phyloP scores from a whole-genome alignment of 2,329 filamentous ascomycete genomes.

The Daldinia sp. region DNA sequence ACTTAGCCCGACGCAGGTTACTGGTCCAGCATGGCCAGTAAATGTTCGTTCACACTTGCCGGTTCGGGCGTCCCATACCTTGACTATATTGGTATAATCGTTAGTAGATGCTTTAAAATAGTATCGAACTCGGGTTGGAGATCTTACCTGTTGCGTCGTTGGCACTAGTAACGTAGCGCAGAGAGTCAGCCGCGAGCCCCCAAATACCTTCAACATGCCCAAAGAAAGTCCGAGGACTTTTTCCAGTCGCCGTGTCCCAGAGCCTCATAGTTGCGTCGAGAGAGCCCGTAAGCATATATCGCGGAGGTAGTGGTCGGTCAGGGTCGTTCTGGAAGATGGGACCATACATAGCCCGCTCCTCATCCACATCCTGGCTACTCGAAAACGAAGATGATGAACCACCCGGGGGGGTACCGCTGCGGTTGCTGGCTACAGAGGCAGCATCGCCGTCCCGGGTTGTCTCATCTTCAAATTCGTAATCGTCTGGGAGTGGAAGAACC shows the following conservation, averaged over 20 bases:
- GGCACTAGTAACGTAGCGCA: constrained; percentile 88
- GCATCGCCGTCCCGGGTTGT: constrained; percentile 66
- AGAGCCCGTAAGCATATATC: constrained; percentile 93
- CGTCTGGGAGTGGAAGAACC: constrained; percentile 82
- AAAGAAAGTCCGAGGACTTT: constrained; percentile 92
- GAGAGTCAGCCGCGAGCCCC: constrained; percentile 88
- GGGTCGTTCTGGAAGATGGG: constrained; percentile 70
- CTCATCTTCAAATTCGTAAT: constrained; percentile 89
- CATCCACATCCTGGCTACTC: constrained; percentile 48
- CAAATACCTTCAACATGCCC: constrained; percentile 97
- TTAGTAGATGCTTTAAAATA: constrained; percentile 9
- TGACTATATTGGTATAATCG: constrained; percentile 69
- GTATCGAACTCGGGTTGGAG: background rate
- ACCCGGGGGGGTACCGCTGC: constrained; percentile 57
- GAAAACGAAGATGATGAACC: constrained; percentile 45
- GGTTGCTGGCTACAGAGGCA: constrained; percentile 62
- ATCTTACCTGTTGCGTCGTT: constrained; percentile 76
- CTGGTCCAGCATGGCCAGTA: constrained; percentile 88
- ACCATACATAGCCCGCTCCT: constrained; percentile 69
- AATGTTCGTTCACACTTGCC: constrained; percentile 94
- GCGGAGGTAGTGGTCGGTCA: constrained; percentile 78
- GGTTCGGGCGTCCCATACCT: constrained; percentile 91
- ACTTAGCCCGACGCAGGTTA: constrained; percentile 92
- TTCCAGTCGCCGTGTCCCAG: constrained; percentile 87
- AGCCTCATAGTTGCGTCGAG: constrained; percentile 92